Evolutionary conservation across 179 eudicot species (phyloP).

Genomic region (Pouteria campechiana): DNA sequence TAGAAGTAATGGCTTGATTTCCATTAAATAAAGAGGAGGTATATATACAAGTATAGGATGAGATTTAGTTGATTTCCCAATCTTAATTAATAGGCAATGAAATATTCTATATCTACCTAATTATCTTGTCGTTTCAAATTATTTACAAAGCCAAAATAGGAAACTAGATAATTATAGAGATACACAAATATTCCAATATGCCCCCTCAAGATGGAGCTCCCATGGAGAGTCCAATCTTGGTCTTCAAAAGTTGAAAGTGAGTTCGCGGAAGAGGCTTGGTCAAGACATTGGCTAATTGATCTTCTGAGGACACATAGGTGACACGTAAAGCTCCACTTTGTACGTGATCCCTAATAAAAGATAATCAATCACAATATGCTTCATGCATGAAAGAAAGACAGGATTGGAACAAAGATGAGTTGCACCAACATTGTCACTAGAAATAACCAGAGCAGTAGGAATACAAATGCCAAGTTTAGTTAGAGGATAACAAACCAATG

Average conservation of each 20-base stretch:
- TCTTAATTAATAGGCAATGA: too few relatives aligned
- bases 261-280: not conserved
- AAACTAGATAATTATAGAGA: too few relatives aligned
- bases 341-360: conserved; percentile 3
- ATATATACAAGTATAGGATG: too few relatives aligned
- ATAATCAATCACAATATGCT: not conserved
- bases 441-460: not conserved
- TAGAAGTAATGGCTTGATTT: too few relatives aligned
- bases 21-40: too few relatives aligned
- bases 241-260: not conserved
- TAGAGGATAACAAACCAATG: not conserved
- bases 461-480: not conserved
- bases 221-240: conserved; percentile 2
- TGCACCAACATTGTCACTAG: conserved; percentile 3
- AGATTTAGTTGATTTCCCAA: too few relatives aligned
- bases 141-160: too few relatives aligned
- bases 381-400: conserved; percentile 1
- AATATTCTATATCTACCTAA: too few relatives aligned
- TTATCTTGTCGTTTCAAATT: too few relatives aligned
- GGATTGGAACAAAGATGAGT: not conserved
- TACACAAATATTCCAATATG: too few relatives aligned
- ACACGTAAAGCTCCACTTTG: not conserved
- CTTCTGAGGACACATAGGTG: too few relatives aligned
- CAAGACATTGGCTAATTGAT: too few relatives aligned
- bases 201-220: conserved; percentile 5